Percentiles rank a stretch among this genome's conserved stretches.
Evolutionary conservation across 192 early-diverging fungal species (phyloP).

Genomic region (Funneliformis geosporum): DNA sequence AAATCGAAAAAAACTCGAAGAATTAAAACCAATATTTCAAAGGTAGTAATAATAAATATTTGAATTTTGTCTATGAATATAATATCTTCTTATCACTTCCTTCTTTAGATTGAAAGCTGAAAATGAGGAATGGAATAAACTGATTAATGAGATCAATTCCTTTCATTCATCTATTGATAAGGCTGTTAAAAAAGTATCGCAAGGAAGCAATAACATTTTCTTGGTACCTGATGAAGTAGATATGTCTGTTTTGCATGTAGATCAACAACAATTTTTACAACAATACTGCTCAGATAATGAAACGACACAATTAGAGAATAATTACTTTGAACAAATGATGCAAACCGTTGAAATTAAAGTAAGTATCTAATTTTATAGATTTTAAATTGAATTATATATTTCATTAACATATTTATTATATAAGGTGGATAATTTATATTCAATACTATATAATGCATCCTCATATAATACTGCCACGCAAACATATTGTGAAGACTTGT

Average conservation of each 20-base stretch:
- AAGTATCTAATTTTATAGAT: conserved; percentile 9
- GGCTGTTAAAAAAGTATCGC: neutral
- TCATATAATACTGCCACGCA: conserved; percentile 26
- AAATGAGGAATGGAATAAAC: conserved; percentile 15
- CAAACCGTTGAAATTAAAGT: conserved; percentile 9
- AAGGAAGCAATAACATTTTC: neutral
- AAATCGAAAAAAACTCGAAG: conserved; percentile 36
- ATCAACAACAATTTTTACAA: conserved; percentile 31
- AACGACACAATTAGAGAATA: neutral
- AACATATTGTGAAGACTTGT: conserved; percentile 31
- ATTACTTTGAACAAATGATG: neutral
- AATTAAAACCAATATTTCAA: conserved; percentile 33
- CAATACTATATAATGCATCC: conserved; percentile 22
- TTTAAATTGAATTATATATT: too few relatives aligned
- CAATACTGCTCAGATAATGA: conserved; percentile 26
- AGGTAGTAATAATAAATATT: conserved; percentile 31
- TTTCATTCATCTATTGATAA: conserved; percentile 26
- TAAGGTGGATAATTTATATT: conserved; percentile 32
- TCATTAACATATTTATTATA: conserved; percentile 18
- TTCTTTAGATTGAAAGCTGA: conserved; percentile 28
- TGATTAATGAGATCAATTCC: conserved; percentile 13
- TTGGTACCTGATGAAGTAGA: conserved; percentile 16
- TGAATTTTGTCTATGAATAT: neutral
- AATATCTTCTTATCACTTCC: neutral
- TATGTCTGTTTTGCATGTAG: conserved; percentile 18